Evolutionary conservation across 2,329 filamentous ascomycete species (phyloP).

Genomic region (Simplicillium aogashimaense): DNA sequence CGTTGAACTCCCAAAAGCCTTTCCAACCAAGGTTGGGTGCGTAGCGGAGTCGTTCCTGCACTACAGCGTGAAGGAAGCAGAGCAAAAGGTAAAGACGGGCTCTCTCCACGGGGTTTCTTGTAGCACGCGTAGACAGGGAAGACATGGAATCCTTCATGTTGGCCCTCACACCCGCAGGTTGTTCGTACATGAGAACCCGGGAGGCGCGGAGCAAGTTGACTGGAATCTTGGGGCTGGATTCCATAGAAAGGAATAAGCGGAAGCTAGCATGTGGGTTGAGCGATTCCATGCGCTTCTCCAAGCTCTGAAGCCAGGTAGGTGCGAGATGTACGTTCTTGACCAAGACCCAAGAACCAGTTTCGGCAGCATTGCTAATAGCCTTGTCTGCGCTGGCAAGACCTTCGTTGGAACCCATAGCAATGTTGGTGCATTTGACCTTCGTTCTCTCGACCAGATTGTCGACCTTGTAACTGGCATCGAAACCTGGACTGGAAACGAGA

Average conservation of each 20-base stretch:
- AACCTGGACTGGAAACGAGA: slow-evolving; percentile 88
- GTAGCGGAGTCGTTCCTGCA: slow-evolving; percentile 90
- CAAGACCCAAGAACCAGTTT: slow-evolving; percentile 88
- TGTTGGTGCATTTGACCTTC: slow-evolving; percentile 80
- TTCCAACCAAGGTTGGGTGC: slow-evolving; percentile 94
- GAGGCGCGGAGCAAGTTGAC: slow-evolving; percentile 91
- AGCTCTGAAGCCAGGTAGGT: slow-evolving; percentile 89
- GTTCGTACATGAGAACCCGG: slow-evolving; percentile 93
- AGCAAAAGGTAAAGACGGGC: slow-evolving; percentile 81
- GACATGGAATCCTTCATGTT: slow-evolving; percentile 98
- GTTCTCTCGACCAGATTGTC: slow-evolving; percentile 84
- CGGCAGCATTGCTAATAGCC: slow-evolving; percentile 84
- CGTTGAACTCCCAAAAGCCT: slow-evolving; percentile 99
- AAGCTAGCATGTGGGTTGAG: slow-evolving; percentile 92
- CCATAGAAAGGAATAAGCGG: slow-evolving; percentile 95
- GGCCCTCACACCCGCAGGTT: slow-evolving; percentile 88
- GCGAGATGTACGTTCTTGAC: slow-evolving; percentile 98
- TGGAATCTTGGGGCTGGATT: slow-evolving; percentile 91
- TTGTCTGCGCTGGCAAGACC: slow-evolving; percentile 88
- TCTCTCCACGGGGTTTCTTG: slow-evolving; percentile 82
- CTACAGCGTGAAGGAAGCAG: slow-evolving; percentile 89
- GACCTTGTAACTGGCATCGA: slow-evolving; percentile 98
- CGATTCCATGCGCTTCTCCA: slow-evolving; percentile 93
- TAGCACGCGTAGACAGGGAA: slow-evolving; percentile 64
- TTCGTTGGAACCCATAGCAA: slow-evolving; percentile 98